phyloP scores from a whole-genome alignment of 768 basidiomycete species.

The Tricholoma furcatifolium region DNA sequence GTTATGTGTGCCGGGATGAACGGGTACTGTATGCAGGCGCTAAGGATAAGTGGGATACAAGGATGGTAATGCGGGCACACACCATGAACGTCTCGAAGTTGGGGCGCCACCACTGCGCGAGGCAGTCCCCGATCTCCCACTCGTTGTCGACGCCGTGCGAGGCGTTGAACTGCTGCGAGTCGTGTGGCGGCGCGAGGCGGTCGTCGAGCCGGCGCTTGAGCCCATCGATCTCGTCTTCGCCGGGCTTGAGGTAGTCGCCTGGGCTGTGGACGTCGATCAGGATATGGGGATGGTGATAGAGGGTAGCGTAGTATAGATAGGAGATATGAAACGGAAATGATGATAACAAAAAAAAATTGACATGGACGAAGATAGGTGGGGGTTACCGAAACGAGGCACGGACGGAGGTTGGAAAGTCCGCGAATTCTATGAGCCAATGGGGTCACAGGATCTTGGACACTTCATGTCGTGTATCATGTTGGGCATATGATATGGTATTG shows the following conservation, averaged over 20 bases:
- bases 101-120: conserved; percentile 99
- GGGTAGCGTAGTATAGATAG: neutral
- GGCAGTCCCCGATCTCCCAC: conserved; percentile 95
- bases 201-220: conserved; percentile 88
- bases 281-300: neutral
- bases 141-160: conserved; percentile 80
- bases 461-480: no score
- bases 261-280: conserved; percentile 49
- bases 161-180: conserved; percentile 70
- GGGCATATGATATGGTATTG: neutral
- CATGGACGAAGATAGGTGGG: no score
- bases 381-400: no score
- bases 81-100: conserved; percentile 99
- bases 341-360: no score
- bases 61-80: conserved; percentile 26
- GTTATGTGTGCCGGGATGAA: conserved; percentile 95
- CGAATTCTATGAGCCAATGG: no score
- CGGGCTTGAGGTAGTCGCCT: conserved; percentile 97
- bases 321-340: no score
- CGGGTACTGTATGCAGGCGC: conserved; percentile 61
- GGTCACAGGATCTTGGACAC: no score
- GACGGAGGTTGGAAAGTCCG: no score
- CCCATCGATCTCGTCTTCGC: conserved; percentile 90
- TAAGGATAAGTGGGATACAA: neutral
- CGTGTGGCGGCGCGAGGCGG: conserved; percentile 77